A percentile compares a stretch with the other conserved stretches of the same genome.
Conservation (phyloP, 2,329 filamentous ascomycete species). For the Meredithiella fracta region DNA sequence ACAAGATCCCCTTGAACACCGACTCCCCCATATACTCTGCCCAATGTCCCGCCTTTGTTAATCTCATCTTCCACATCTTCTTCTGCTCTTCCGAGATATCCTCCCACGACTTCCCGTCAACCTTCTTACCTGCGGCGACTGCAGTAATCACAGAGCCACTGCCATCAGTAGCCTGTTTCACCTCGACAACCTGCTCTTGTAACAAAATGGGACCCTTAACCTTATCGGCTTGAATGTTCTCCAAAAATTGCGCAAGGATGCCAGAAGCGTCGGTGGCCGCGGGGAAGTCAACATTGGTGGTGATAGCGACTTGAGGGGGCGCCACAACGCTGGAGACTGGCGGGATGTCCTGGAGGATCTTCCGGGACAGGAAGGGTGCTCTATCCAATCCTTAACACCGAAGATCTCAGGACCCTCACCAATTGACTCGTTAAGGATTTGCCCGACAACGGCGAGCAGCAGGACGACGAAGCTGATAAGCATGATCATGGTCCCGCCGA, state of each 20-base stretch:
- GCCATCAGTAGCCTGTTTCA: not conserved
- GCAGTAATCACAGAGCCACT: slow-evolving; percentile 17
- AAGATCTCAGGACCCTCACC: slow-evolving; percentile 40
- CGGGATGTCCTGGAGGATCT: slow-evolving; percentile 9
- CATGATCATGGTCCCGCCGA: slow-evolving; percentile 38
- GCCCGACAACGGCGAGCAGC: slow-evolving; percentile 44
- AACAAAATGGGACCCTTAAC: slow-evolving; percentile 9
- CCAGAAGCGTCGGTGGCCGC: not conserved
- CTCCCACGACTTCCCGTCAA: slow-evolving; percentile 51
- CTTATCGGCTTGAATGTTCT: slow-evolving; percentile 6
- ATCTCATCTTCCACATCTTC: slow-evolving; percentile 49
- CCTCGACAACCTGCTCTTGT: slow-evolving; percentile 3
- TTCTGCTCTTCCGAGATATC: slow-evolving; percentile 48
- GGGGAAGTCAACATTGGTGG: not conserved
- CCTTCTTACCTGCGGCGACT: slow-evolving; percentile 30
- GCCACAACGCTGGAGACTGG: not conserved
- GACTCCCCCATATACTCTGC: slow-evolving; percentile 60
- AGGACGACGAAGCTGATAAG: slow-evolving; percentile 28
- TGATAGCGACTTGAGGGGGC: not conserved
- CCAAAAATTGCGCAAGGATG: slow-evolving; percentile 7
- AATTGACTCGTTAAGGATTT: slow-evolving; percentile 47
- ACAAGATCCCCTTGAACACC: slow-evolving; percentile 61
- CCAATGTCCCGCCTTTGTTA: slow-evolving; percentile 61
- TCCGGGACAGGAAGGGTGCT: slow-evolving; percentile 8
- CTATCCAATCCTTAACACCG: slow-evolving; percentile 12